Conservation (phyloP, 1,139 yeast genomes). For the Hansenula lynferdii region DNA sequence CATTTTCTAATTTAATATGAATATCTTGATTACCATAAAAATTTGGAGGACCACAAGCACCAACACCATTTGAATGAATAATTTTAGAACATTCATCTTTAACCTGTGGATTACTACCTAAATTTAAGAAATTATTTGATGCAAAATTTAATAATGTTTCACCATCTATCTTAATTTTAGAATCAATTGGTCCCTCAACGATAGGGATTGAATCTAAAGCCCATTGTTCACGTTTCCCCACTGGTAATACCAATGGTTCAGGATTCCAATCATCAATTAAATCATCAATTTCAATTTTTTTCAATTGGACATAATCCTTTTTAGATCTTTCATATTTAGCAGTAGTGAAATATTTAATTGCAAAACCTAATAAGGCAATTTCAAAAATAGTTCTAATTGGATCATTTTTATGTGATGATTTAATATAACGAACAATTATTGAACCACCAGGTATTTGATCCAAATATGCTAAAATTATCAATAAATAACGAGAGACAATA, state of each 20-base stretch:
- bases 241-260: conserved; percentile 63
- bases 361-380: conserved; percentile 72
- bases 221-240: conserved; percentile 55
- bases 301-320: conserved; percentile 62
- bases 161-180: conserved; percentile 37
- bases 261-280: conserved; percentile 91
- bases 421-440: conserved; percentile 68
- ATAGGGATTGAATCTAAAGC: conserved; percentile 59
- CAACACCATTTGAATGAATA: conserved; percentile 79
- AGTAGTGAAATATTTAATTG: conserved; percentile 77
- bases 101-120: conserved; percentile 44
- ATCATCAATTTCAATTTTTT: conserved; percentile 71
- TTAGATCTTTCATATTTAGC: conserved; percentile 79
- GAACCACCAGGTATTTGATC: conserved; percentile 72
- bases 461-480: conserved; percentile 4
- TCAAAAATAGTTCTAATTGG: conserved; percentile 89
- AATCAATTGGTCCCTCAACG: conserved; percentile 50
- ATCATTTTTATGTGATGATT: conserved; percentile 89
- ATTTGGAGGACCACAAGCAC: conserved; percentile 98
- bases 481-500: conserved; percentile 1
- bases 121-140: conserved; percentile 56
- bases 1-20: conserved; percentile 76
- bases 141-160: conserved; percentile 45
- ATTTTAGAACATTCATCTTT: conserved; percentile 52
- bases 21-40: conserved; percentile 96